Percentiles rank a stretch among this genome's conserved stretches.
phyloP scores from a whole-genome alignment of 306 rosid species.

The Mimosa pudica region DNA sequence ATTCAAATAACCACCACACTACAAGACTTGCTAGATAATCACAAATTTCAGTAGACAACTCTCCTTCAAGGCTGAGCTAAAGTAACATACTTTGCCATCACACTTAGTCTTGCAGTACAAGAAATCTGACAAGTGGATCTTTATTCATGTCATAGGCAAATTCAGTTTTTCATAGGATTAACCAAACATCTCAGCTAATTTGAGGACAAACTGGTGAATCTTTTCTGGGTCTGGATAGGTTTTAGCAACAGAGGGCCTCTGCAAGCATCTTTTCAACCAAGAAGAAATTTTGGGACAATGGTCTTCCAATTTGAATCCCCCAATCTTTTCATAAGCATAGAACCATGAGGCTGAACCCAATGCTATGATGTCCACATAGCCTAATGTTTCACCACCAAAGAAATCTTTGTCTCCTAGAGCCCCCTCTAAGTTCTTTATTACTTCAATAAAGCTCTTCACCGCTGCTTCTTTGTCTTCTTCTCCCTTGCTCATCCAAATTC shows the following conservation, averaged over 20 bases:
- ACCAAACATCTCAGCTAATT: constrained; percentile 43
- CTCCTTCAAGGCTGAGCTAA: neutral
- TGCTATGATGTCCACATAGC: constrained; percentile 59
- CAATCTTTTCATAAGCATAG: constrained; percentile 58
- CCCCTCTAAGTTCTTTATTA: constrained; percentile 56
- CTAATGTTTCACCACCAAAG: constrained; percentile 63
- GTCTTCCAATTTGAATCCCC: constrained; percentile 59
- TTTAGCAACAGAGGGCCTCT: constrained; percentile 50
- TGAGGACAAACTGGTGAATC: constrained; percentile 48
- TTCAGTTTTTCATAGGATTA: neutral
- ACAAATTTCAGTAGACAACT: neutral
- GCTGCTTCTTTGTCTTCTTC: constrained; percentile 64
- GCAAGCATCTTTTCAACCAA: constrained; percentile 59
- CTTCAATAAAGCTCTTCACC: constrained; percentile 56
- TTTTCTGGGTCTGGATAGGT: constrained; percentile 55
- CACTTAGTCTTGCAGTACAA: neutral
- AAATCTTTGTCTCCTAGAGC: constrained; percentile 60
- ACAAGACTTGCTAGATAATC: neutral
- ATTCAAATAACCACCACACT: too few relatives aligned
- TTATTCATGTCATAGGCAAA: neutral
- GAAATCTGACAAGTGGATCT: neutral
- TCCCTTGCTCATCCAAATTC: constrained; percentile 60
- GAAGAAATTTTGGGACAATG: constrained; percentile 62
- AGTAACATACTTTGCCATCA: neutral
- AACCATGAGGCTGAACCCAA: constrained; percentile 62